Evolutionary conservation across 208 protist species (phyloP), one percentile per base, ranked within the genome.

Genomic region (Trypanosoma conorhini): DNA sequence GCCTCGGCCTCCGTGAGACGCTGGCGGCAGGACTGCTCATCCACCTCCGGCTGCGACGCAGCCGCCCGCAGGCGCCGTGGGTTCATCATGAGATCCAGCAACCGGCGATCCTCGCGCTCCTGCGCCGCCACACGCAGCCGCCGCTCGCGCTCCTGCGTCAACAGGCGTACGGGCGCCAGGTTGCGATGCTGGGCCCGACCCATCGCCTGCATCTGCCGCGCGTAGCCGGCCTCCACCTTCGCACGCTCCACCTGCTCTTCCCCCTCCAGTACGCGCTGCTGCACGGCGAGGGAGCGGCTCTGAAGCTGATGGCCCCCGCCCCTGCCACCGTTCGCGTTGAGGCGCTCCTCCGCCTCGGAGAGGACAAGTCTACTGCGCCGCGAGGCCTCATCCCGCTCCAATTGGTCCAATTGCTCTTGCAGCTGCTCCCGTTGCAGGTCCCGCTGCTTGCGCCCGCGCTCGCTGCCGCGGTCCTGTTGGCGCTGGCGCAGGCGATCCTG

Each of bases 181-280:
- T 71, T 68, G 3, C 85, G 83, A 30, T 81, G 83, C 59, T 90
- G 85, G 35, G 75, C 79, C 52, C 59, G 70, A 38, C 80, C 54
- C 19, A 95, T 58, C n/a, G 73, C 76, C 52, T 89, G 82, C 66
- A 77, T 48, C 75, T 95, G 89, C 2, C 85, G 77, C 15, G 83
- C 85, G 12, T 77, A 86, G 0, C 85, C 85, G 12, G 91, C 85
- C 66, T 88, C 87, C 19, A 89, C 66, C 30, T 75, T 75, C 1
- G 86, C 85, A 30, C 89, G 87, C 42, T 74, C 75, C 1, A 92
- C 72, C 3, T 72, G 67, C 73, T 95, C 89, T 31, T 80, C 70
- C 62, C 79, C 83, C 69, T 82, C 87, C 21, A 91, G 48, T 24
- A 72, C 30, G 19, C 61, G 64, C 51, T 69, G 35, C 48, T 55